Percentiles rank a stretch among this genome's conserved stretches.
phyloP scores from a whole-genome alignment of 768 basidiomycete genomes.

The Exidia glandulosa region DNA sequence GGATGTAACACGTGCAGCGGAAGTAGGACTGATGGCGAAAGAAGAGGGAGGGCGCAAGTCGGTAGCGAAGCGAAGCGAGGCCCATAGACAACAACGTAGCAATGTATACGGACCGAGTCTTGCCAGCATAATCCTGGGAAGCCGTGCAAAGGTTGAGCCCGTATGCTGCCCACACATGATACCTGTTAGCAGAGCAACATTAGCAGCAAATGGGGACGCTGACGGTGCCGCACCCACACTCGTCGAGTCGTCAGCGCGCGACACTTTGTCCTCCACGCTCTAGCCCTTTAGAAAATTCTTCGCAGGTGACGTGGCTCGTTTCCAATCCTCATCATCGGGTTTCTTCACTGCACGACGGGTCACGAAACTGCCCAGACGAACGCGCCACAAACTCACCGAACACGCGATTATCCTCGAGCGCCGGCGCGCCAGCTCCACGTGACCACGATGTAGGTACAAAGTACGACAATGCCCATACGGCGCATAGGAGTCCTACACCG shows the following conservation, averaged over 20 bases:
- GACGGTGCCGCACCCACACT: conserved; percentile 35
- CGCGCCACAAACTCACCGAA: neutral
- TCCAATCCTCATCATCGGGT: neutral
- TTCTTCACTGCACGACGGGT: neutral
- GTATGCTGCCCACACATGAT: conserved; percentile 59
- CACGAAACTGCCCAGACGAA: neutral
- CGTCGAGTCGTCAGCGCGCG: conserved; percentile 48
- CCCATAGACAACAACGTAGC: neutral
- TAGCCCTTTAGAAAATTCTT: neutral
- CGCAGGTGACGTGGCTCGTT: neutral
- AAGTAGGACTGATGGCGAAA: conserved; percentile 39
- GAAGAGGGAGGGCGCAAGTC: conserved; percentile 46
- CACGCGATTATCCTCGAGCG: neutral
- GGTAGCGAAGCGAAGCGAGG: conserved; percentile 34
- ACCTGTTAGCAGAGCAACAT: conserved; percentile 13
- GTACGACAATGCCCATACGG: neutral
- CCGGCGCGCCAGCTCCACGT: neutral
- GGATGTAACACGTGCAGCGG: too few species aligned
- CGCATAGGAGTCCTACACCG: neutral
- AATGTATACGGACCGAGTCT: conserved; percentile 26
- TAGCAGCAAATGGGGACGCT: neutral
- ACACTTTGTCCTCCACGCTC: conserved; percentile 43
- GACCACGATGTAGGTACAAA: neutral
- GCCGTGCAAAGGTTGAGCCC: conserved; percentile 32
- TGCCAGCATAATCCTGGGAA: conserved; percentile 71